phyloP scores from a whole-genome alignment of 1,284 basidiomycete genomes.

The Cutaneotrichosporon cutaneum region DNA sequence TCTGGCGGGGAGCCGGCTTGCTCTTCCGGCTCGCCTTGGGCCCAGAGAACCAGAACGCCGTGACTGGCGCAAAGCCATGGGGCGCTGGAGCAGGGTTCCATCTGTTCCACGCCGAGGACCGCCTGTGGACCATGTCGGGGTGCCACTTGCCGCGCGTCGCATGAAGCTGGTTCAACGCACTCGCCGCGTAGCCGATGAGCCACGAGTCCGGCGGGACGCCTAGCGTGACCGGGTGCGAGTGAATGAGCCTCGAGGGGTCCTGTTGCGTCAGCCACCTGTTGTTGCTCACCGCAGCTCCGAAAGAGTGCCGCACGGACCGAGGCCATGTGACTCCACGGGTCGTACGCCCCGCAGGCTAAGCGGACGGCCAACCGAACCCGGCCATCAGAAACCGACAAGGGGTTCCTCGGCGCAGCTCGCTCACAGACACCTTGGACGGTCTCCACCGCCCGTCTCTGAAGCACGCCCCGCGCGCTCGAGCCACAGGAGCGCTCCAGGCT shows the following conservation, averaged over 20 bases:
- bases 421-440: background rate
- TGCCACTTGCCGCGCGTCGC: conserved; percentile 39
- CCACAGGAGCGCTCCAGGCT: background rate
- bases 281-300: background rate
- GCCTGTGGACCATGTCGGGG: conserved; percentile 35
- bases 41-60: conserved; percentile 46
- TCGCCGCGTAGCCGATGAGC: conserved; percentile 39
- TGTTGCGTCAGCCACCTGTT: conserved; percentile 15
- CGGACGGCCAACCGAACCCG: background rate
- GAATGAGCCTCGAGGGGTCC: conserved; percentile 32
- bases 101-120: conserved; percentile 3
- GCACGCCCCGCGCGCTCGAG: background rate
- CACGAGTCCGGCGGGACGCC: conserved; percentile 33
- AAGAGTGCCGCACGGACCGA: background rate
- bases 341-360: too few relatives aligned
- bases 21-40: conserved; percentile 28
- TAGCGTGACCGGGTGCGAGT: conserved; percentile 42
- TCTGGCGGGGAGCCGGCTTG: conserved; percentile 19
- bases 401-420: background rate
- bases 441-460: background rate
- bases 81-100: background rate
- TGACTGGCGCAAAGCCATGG: conserved; percentile 35
- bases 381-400: background rate
- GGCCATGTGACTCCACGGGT: background rate
- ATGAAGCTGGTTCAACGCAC: conserved; percentile 30